phyloP scores from a whole-genome alignment of 306 rosid species.

The Cajanus cajan region DNA sequence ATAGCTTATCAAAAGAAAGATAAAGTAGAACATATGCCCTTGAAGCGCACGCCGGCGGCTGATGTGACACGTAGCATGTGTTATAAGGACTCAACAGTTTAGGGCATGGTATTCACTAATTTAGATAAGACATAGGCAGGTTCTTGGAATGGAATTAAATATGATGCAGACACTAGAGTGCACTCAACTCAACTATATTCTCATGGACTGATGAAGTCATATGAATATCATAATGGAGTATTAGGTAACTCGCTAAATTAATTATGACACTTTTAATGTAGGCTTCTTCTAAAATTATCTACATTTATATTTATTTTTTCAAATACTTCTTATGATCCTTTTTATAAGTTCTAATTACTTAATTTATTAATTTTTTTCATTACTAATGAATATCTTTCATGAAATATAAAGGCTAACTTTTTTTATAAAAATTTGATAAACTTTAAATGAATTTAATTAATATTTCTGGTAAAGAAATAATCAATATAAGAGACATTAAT shows the following conservation, averaged over 20 bases:
- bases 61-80: not conserved
- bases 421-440: no score
- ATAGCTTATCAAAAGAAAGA: no score
- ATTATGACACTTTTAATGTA: not conserved
- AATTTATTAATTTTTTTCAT: no score
- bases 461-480: no score
- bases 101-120: not conserved
- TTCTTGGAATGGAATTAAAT: not conserved
- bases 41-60: conserved; percentile 19
- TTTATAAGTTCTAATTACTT: no score
- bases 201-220: not conserved
- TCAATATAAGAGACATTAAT: no score
- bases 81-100: not conserved
- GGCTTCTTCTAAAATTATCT: not conserved
- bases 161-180: not conserved
- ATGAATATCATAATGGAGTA: not conserved
- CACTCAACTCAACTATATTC: not conserved
- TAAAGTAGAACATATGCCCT: not conserved
- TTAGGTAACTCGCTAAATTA: not conserved
- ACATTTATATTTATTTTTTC: no score
- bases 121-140: not conserved
- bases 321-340: no score
- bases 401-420: no score
- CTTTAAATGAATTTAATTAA: no score
- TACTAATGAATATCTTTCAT: no score